Conservation (phyloP, 108 stramenopile species). For the Fragilariopsis cylindrus region DNA sequence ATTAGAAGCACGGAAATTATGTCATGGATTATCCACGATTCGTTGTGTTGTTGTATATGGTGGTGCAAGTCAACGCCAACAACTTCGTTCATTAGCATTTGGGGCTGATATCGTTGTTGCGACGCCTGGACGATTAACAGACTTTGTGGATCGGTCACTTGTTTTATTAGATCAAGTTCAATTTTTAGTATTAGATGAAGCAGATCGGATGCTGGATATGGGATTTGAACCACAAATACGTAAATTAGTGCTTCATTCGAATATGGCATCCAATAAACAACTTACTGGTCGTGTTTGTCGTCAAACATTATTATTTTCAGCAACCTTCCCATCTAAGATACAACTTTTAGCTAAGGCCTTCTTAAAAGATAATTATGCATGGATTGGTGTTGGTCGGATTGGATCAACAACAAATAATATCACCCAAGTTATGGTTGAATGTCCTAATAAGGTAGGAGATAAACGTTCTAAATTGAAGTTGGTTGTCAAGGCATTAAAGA, state of each 20-base stretch:
- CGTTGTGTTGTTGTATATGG: conserved; percentile 58
- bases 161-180: conserved; percentile 81
- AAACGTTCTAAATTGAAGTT: no score
- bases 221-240: conserved; percentile 85
- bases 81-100: conserved; percentile 14
- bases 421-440: no score
- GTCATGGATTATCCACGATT: conserved; percentile 21
- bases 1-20: conserved; percentile 51
- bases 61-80: conserved; percentile 58
- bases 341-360: conserved; percentile 73
- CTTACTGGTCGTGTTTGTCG: background rate
- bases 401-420: conserved; percentile 23
- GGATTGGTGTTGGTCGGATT: conserved; percentile 23
- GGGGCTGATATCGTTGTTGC: conserved; percentile 68
- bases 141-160: conserved; percentile 77
- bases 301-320: conserved; percentile 86
- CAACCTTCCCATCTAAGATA: conserved; percentile 89
- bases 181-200: conserved; percentile 89
- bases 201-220: conserved; percentile 90
- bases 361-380: conserved; percentile 40
- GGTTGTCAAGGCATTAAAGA: no score
- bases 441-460: no score
- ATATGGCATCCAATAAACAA: no score
- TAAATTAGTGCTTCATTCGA: conserved; percentile 25
- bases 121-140: conserved; percentile 89